Percentiles rank a stretch among this genome's conserved stretches.
Evolutionary conservation across 345 rosid genomes (phyloP).

Genomic region (Eutrema heterophyllum): DNA sequence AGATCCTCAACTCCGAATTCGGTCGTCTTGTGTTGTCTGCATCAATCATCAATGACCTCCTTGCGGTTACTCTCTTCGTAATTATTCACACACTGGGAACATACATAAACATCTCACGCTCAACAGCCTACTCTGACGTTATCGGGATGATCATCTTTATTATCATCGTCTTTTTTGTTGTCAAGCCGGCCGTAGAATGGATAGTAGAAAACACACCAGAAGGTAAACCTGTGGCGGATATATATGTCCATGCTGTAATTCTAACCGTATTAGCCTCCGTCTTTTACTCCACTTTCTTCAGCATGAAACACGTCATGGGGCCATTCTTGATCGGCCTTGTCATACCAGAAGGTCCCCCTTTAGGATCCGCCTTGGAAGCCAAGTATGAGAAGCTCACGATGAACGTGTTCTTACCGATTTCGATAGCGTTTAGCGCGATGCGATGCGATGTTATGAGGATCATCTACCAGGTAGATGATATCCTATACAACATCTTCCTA

Average conservation of each 20-base stretch:
- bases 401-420: not conserved
- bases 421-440: slow-evolving; percentile 3
- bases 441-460: slow-evolving; percentile 10
- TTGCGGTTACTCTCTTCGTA: not conserved
- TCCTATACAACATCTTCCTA: slow-evolving; percentile 5
- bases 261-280: slow-evolving; percentile 3
- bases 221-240: slow-evolving; percentile 25
- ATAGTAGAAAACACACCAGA: slow-evolving; percentile 28
- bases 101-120: not conserved
- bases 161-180: not conserved
- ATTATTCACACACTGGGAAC: not conserved
- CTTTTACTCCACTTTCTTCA: not conserved
- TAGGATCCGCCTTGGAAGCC: slow-evolving; percentile 28
- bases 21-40: slow-evolving; percentile 23
- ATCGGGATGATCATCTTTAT: not conserved
- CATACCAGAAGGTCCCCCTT: slow-evolving; percentile 40
- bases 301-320: slow-evolving; percentile 24
- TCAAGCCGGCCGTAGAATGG: slow-evolving; percentile 20
- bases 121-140: not conserved
- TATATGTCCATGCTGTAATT: slow-evolving; percentile 12
- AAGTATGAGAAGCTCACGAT: not conserved
- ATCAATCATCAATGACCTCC: slow-evolving; percentile 2
- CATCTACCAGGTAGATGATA: slow-evolving; percentile 5
- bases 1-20: slow-evolving; percentile 9
- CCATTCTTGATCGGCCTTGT: slow-evolving; percentile 30